Percentiles rank a stretch among this genome's conserved stretches.
Evolutionary conservation across 805 yeast genomes (phyloP).

Genomic region (Candida morakotiae): DNA sequence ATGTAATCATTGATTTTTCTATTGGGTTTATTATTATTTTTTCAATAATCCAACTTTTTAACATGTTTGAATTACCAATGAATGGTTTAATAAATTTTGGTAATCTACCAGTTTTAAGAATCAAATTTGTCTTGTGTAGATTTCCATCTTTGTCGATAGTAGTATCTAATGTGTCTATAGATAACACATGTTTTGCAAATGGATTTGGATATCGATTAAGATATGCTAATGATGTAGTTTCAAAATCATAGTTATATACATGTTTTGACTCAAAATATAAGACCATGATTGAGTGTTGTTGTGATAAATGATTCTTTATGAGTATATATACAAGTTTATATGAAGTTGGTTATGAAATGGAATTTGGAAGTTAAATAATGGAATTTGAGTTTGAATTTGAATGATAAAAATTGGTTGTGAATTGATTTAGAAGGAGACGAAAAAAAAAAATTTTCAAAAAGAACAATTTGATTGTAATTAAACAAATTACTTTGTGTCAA

Average conservation of each 20-base stretch:
- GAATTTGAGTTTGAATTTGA: too few relatives aligned
- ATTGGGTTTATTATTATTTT: conserved; percentile 67
- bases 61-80: conserved; percentile 50
- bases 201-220: conserved; percentile 67
- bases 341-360: background rate
- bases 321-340: too few relatives aligned
- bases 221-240: conserved; percentile 71
- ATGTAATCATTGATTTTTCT: conserved; percentile 52
- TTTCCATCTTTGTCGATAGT: conserved; percentile 58
- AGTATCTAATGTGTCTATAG: conserved; percentile 71
- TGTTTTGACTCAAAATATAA: conserved; percentile 29
- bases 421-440: too few relatives aligned
- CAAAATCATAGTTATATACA: conserved; percentile 47
- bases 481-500: too few relatives aligned
- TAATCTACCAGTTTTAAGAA: conserved; percentile 73
- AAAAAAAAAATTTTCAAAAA: too few relatives aligned
- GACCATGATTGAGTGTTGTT: conserved; percentile 33
- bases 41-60: conserved; percentile 81
- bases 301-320: too few relatives aligned
- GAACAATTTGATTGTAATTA: too few relatives aligned
- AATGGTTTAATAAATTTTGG: conserved; percentile 79
- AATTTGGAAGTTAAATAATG: too few relatives aligned
- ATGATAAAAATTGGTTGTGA: too few relatives aligned
- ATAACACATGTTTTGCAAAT: conserved; percentile 76
- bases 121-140: conserved; percentile 66